phyloP scores from a whole-genome alignment of 1,284 basidiomycete species.

The Erythrobasidium hasegawianum region DNA sequence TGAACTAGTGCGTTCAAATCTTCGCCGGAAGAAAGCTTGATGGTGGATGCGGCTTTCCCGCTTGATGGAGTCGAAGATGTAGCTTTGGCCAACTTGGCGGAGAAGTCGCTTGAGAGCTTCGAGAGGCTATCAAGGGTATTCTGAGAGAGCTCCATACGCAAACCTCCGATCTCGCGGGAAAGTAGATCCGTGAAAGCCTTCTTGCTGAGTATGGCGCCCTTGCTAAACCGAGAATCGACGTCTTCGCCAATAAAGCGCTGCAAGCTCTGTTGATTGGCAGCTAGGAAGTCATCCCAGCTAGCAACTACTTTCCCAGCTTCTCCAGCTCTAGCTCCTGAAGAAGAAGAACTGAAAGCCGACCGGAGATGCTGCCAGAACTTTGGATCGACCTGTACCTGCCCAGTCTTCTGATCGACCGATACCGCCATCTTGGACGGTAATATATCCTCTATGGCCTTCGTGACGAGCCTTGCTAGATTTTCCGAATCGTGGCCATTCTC shows the following conservation, averaged over 20 bases:
- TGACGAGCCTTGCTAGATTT: conserved; percentile 38
- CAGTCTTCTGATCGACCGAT: conserved; percentile 45
- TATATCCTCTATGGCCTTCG: conserved; percentile 49
- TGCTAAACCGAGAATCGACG: conserved; percentile 40
- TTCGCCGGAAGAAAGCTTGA: conserved; percentile 70
- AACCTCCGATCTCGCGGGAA: conserved; percentile 45
- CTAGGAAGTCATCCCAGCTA: conserved; percentile 46
- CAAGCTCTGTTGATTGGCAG: conserved; percentile 49
- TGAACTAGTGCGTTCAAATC: conserved; percentile 69
- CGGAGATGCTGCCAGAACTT: conserved; percentile 53
- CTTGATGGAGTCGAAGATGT: not conserved
- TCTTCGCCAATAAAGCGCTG: conserved; percentile 48
- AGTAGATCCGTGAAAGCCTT: conserved; percentile 46
- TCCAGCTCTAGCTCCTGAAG: conserved; percentile 37
- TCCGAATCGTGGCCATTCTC: conserved; percentile 37
- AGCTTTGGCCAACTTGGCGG: conserved; percentile 48
- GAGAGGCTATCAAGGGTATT: conserved; percentile 46
- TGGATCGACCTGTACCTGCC: conserved; percentile 51
- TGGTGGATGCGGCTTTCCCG: conserved; percentile 50
- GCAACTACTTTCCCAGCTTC: conserved; percentile 14
- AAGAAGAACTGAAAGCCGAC: conserved; percentile 50
- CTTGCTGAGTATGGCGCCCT: conserved; percentile 45
- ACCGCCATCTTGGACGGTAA: conserved; percentile 52
- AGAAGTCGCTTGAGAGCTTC: conserved; percentile 42
- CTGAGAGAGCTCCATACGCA: conserved; percentile 44